Percentiles rank a stretch among this genome's conserved stretches.
Evolutionary conservation across 2,329 filamentous ascomycete genomes (phyloP).

Genomic region (Talaromyces piceae): DNA sequence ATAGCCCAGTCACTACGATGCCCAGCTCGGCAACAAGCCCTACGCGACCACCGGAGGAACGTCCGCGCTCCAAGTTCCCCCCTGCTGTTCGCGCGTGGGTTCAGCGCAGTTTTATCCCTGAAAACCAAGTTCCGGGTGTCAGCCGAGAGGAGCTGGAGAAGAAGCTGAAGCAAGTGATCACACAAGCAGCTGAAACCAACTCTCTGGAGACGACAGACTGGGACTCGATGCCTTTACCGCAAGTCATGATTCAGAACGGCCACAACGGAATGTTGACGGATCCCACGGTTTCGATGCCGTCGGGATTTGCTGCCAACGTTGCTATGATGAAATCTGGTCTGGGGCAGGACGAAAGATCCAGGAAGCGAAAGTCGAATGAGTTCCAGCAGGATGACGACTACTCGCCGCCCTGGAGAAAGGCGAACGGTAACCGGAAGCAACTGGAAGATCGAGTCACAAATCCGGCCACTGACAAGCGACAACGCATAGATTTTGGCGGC

Average conservation of each 20-base stretch:
- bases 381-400: conserved; percentile 46
- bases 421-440: conserved; percentile 51
- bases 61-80: conserved; percentile 65
- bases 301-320: conserved; percentile 20
- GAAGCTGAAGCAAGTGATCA: conserved; percentile 81
- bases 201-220: conserved; percentile 71
- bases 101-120: conserved; percentile 73
- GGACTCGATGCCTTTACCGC: conserved; percentile 74
- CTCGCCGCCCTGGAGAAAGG: conserved; percentile 66
- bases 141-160: conserved; percentile 65
- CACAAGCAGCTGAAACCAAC: conserved; percentile 66
- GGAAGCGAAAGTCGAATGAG: conserved; percentile 77
- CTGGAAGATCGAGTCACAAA: conserved; percentile 73
- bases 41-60: conserved; percentile 31
- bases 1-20: conserved; percentile 17
- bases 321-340: conserved; percentile 17
- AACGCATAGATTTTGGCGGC: conserved; percentile 38
- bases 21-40: conserved; percentile 18
- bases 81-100: conserved; percentile 80
- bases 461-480: conserved; percentile 45
- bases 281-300: conserved; percentile 30
- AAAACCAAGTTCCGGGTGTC: conserved; percentile 59
- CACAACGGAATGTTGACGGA: conserved; percentile 46
- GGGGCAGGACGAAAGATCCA: conserved; percentile 37
- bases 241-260: conserved; percentile 70